These are phyloP conservation scores for Claviceps capensis DNA, from an alignment of 2,329 filamentous ascomycete genomes.

Conservation along the genomic window DNA sequence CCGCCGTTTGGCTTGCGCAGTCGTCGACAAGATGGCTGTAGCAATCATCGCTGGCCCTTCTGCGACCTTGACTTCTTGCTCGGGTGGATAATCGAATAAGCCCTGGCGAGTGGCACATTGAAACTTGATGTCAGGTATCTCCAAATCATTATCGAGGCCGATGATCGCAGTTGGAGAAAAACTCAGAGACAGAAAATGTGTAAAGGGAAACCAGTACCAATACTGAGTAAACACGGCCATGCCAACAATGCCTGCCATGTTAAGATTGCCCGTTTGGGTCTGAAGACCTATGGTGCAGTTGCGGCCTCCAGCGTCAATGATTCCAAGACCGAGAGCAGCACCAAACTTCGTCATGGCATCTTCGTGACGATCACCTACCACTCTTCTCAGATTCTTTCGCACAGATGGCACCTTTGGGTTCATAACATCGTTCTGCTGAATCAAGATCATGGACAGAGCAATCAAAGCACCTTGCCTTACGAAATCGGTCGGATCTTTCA, in stretches of 20 bases:
- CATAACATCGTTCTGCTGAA: conserved; percentile 98
- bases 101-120: conserved; percentile 89
- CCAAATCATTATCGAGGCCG: conserved; percentile 82
- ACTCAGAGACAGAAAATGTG: conserved; percentile 89
- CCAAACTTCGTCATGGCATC: conserved; percentile 99
- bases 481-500: conserved; percentile 98
- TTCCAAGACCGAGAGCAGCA: conserved; percentile 82
- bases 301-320: conserved; percentile 92
- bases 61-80: conserved; percentile 88
- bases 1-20: conserved; percentile 88
- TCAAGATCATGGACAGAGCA: conserved; percentile 90
- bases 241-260: conserved; percentile 95
- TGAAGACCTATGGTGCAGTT: conserved; percentile 98
- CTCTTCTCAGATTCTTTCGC: conserved; percentile 87
- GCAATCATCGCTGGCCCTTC: conserved; percentile 89
- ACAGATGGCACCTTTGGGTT: conserved; percentile 90
- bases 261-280: conserved; percentile 94
- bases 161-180: conserved; percentile 97
- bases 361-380: conserved; percentile 87
- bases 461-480: conserved; percentile 94
- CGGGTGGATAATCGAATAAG: conserved; percentile 94
- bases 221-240: conserved; percentile 98
- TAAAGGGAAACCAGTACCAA: conserved; percentile 99
- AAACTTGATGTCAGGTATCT: conserved; percentile 90
- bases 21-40: conserved; percentile 90